Percentiles rank a stretch among this genome's conserved stretches.
phyloP scores from a whole-genome alignment of 1,139 yeast genomes.

The Schizosaccharomyces versatilis region DNA sequence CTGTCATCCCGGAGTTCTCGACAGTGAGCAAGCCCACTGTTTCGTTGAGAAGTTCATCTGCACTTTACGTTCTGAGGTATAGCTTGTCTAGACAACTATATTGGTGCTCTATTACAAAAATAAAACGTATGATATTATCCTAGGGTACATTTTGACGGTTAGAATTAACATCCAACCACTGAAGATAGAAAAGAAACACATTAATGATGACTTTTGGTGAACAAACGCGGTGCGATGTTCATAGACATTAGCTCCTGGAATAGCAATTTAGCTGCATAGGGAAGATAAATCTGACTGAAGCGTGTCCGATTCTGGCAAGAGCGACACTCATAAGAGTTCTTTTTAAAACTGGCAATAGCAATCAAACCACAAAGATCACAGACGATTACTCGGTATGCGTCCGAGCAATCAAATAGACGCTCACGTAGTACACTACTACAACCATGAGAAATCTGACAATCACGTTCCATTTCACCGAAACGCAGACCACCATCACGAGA shows the following conservation, averaged over 20 bases:
- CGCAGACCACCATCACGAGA: constrained; percentile 98
- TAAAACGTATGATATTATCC: too few species aligned
- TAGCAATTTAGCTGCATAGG: constrained; percentile 86
- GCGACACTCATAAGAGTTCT: constrained; percentile 93
- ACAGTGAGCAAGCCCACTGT: too few species aligned
- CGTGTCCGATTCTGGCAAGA: constrained; percentile 96
- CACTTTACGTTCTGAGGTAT: too few species aligned
- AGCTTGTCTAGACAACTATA: too few species aligned
- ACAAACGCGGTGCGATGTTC: constrained; percentile 34
- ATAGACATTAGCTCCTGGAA: constrained; percentile 98
- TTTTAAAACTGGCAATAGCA: constrained; percentile 88
- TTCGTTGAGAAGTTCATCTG: too few species aligned
- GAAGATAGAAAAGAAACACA: constrained; percentile 4
- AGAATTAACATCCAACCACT: background rate
- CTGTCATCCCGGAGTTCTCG: too few species aligned
- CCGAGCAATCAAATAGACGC: constrained; percentile 95
- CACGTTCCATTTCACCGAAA: constrained; percentile 99
- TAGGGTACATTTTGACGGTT: too few species aligned
- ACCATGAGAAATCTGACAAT: constrained; percentile 99
- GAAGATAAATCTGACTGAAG: constrained; percentile 78
- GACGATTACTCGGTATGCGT: constrained; percentile 91
- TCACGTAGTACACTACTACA: constrained; percentile 95
- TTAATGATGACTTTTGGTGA: constrained; percentile 5
- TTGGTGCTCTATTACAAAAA: too few species aligned
- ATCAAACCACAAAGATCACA: constrained; percentile 91